These are phyloP conservation scores for Jasminum sambac DNA, from an alignment of 257 asterid species.

Conservation along the genomic window DNA sequence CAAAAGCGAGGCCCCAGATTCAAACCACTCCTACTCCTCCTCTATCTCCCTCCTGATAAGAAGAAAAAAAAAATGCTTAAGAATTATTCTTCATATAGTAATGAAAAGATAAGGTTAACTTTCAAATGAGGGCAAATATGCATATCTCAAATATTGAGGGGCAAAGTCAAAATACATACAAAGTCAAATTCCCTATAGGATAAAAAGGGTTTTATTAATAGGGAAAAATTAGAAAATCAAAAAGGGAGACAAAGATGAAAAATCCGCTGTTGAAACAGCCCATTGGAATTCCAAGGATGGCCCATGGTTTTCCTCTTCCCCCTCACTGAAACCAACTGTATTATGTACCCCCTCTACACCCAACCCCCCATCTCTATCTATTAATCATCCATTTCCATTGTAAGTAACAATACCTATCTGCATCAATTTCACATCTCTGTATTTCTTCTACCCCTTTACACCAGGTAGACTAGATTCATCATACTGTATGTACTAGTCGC, in stretches of 20 bases:
- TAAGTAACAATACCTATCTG: background rate
- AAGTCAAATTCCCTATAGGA: background rate
- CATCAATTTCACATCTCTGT: constrained; percentile 21
- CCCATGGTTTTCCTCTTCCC: constrained; percentile 62
- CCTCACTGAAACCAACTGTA: constrained; percentile 26
- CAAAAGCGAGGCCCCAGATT: too few species aligned
- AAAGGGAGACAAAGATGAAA: background rate
- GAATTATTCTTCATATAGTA: too few species aligned
- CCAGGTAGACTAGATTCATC: constrained; percentile 8
- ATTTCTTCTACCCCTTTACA: constrained; percentile 25
- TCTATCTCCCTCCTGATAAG: too few species aligned
- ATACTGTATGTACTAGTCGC: background rate
- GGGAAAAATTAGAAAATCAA: too few species aligned
- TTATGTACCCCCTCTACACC: constrained; percentile 19
- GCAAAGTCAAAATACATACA: background rate
- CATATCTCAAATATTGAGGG: background rate
- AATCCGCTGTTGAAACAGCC: constrained; percentile 67
- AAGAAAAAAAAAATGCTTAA: too few species aligned
- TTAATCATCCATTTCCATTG: constrained; percentile 10
- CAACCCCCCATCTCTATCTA: constrained; percentile 19
- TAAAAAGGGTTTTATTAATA: background rate
- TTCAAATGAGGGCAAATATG: background rate
- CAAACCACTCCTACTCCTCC: too few species aligned
- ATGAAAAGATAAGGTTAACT: background rate
- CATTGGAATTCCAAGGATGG: constrained; percentile 51